These are phyloP conservation scores for Stephania cephalantha DNA, from an alignment of 164 flowering plant genomes.

Conservation along the genomic window DNA sequence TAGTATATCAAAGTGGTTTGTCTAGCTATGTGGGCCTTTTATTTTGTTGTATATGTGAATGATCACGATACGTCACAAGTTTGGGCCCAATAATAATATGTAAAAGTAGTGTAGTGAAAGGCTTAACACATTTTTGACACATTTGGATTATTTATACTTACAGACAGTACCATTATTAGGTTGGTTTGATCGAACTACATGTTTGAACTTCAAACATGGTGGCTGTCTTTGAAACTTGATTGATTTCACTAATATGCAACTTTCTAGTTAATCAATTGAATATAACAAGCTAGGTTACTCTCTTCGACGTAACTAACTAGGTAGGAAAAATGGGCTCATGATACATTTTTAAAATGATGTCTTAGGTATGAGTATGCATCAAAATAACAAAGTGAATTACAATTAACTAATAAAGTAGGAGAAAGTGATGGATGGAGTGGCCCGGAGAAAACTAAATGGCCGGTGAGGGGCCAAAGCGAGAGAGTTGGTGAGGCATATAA, in stretches of 20 bases:
- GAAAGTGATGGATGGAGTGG: background rate
- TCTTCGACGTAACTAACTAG: background rate
- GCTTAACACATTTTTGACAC: too few species aligned
- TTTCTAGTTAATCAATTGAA: background rate
- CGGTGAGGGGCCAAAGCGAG: background rate
- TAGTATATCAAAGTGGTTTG: background rate
- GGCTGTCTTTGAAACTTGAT: constrained; percentile 1
- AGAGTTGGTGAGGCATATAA: background rate
- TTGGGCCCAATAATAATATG: too few species aligned
- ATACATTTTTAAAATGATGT: background rate
- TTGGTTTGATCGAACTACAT: too few species aligned
- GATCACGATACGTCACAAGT: too few species aligned
- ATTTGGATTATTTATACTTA: too few species aligned
- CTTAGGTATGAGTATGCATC: background rate
- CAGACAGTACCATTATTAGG: too few species aligned
- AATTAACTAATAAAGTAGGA: background rate
- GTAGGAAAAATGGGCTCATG: background rate
- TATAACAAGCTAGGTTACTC: background rate
- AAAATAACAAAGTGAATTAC: background rate
- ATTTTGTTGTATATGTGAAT: background rate
- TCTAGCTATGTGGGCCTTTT: background rate
- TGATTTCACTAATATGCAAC: background rate
- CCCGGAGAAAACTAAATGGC: background rate
- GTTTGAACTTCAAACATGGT: background rate
- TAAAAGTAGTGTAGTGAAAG: too few species aligned